Conservation (phyloP, 2,329 filamentous ascomycete genomes). For the Penicillium frequentans region DNA sequence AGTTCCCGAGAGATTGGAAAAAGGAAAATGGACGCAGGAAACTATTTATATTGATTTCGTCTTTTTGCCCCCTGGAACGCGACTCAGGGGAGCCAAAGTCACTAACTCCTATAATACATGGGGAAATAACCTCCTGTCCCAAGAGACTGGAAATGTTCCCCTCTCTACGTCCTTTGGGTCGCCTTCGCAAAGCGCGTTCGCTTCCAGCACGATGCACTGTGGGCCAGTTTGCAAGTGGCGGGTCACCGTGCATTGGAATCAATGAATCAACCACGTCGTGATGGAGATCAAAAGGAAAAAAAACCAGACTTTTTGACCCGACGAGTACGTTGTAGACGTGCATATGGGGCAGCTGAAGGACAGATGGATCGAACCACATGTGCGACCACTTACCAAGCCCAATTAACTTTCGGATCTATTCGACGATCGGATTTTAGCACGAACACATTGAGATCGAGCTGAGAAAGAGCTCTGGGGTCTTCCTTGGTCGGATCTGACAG, state of each 20-base stretch:
- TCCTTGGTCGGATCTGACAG: constrained; percentile 1
- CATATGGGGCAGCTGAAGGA: neutral
- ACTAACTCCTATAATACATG: neutral
- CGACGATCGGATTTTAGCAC: neutral
- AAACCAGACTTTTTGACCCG: neutral
- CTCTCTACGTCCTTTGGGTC: constrained; percentile 3
- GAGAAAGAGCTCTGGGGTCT: neutral
- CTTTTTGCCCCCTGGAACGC: neutral
- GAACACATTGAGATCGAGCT: constrained; percentile 1
- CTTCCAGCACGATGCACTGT: constrained; percentile 1
- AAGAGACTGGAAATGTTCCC: neutral
- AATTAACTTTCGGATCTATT: constrained; percentile 2
- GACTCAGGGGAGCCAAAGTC: neutral
- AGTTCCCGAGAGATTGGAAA: neutral
- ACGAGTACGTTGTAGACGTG: neutral
- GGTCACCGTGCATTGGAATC: constrained; percentile 29
- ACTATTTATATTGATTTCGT: neutral
- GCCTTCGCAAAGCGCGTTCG: constrained; percentile 6
- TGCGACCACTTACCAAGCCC: neutral
- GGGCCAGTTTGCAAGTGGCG: constrained; percentile 32
- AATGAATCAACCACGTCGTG: constrained; percentile 29
- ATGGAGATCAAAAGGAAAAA: neutral
- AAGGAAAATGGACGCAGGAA: neutral
- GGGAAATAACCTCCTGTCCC: constrained; percentile 1
- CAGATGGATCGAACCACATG: neutral